Evolutionary conservation across 2,329 filamentous ascomycete genomes (phyloP), one percentile per base, ranked within the genome.

Genomic region (Cordyceps tenuipes): DNA sequence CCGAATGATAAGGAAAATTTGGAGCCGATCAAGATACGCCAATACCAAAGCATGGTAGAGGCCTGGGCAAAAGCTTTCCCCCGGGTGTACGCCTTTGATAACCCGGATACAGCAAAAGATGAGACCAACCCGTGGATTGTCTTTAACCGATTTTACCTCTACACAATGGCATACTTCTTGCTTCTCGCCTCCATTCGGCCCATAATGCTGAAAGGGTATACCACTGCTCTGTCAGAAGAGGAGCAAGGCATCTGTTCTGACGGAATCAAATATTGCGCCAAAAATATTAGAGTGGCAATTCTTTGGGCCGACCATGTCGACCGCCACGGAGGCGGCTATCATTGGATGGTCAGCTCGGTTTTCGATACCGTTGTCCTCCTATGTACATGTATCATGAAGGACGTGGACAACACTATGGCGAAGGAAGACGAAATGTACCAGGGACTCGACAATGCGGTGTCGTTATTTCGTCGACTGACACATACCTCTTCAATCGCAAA

Each of bases 331-430:
- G 72, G 75, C 5, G 79, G 77, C 39, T 80, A 79, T 48, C 77
- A 81, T 63, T 73, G 78, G 51, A 74, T 79, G 8, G 69, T 78
- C 0, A 82, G 81, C 60, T 71, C 72, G 44, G 75, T 80, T 36
- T 82, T 82, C 55, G 78, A 82, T 62, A 79, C 77, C 0, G 73
- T 78, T 1, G 77, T 79, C 0, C 69, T 79, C 17, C 65, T 82
- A 5, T 81, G 77, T 67, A 81, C 79, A 0, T 76, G 79, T 4
- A 69, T 82, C 5, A 72, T 81, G 8, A 79, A 82, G 59, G 80
- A 82, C 61, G 65, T 68, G 21, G 69, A 76, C 29, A 64, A 67
- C 19, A 70, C 67, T 8, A 68, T 81, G 5, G 72, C 75, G 3
- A 72, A 51, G n/a, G 36, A 52, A 36, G 36, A 46, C 4, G 56